Base-by-base conservation (phyloP, 2,329 filamentous ascomycete species). In the Magnaporthales sp. region DNA sequence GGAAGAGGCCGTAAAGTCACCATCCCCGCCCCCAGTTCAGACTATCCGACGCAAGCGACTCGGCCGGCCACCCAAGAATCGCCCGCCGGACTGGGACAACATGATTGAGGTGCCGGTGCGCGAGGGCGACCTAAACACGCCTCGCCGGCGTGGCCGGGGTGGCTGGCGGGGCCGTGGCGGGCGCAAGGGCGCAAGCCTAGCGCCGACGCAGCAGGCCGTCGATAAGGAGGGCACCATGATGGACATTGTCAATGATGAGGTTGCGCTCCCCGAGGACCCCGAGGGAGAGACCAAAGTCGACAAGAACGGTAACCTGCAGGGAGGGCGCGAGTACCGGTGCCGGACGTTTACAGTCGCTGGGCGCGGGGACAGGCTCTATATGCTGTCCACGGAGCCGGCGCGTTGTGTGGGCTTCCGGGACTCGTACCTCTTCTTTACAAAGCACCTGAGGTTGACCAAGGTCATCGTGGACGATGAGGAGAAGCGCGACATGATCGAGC, bases 361-460 rank as follows among this genome's bases (percentile, higher is more conserved):
- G 66, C 88, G 93, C 70, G 93, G 91, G 51, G 86, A 94, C 64
- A 84, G 93, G 67, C 87, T 96, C 11, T 99, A 99, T 86, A 99
- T 99, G 95, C 80, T 99, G 78, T 98, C 95, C 3, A 99, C 95
- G 4, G 95, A 99, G 75, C 96, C 95, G 5, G 95, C 95, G 27
- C 91, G 95, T 70, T 98, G 95, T 74, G 93, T 97, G 66, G 95
- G 95, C 19, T 99, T 99, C 83, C 86, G 95, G 71, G 95, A 99
- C 82, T 97, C 93, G 70, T 99, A 99, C 75, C 86, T 99, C 29
- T 97, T 99, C 84, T 99, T 99, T 83, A 96, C 95, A 70, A 99
- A 98, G 79, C 95, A 99, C 79, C 91, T 91, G 75, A 89, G 93
- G 73, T 89, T 99, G 15, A 95, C 93, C 85, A 99, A 99, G 81